Evolutionary conservation across 306 rosid species (phyloP).

Genomic region (Acacia acuminata): DNA sequence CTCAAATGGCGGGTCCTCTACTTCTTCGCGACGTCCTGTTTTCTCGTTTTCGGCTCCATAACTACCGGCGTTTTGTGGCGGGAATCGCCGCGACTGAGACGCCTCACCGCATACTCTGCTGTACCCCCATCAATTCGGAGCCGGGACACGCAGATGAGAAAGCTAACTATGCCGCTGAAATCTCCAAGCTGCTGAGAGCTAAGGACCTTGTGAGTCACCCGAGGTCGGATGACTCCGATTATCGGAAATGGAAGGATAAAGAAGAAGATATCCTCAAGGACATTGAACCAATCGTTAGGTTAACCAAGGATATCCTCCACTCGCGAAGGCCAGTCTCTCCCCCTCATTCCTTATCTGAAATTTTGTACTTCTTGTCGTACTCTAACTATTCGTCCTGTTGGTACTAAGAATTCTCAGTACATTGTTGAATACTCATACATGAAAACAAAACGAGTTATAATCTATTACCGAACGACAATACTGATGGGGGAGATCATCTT

Average conservation of each 20-base stretch:
- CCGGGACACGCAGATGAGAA: conserved; percentile 44
- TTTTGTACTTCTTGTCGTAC: background rate
- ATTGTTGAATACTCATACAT: background rate
- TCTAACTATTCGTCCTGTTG: background rate
- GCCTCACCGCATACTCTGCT: conserved; percentile 43
- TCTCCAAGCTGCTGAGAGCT: conserved; percentile 27
- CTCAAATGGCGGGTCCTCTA: conserved; percentile 57
- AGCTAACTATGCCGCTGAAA: conserved; percentile 27
- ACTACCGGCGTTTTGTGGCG: conserved; percentile 34
- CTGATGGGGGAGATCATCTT: background rate
- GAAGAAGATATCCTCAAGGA: conserved; percentile 68
- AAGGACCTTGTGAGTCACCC: conserved; percentile 33
- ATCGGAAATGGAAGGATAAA: conserved; percentile 67
- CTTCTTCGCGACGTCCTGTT: conserved; percentile 45
- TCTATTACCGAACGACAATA: background rate
- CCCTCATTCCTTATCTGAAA: background rate
- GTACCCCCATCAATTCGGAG: conserved; percentile 36
- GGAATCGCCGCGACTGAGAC: conserved; percentile 15
- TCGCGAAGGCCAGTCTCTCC: conserved; percentile 47
- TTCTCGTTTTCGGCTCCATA: conserved; percentile 47
- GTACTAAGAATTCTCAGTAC: too few species aligned
- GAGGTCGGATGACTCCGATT: conserved; percentile 57
- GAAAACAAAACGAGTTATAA: background rate
- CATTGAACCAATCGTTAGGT: conserved; percentile 59
- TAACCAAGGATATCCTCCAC: conserved; percentile 77